Conservation (phyloP, 352 stramenopile species). For the Aphanomyces euteiches region DNA sequence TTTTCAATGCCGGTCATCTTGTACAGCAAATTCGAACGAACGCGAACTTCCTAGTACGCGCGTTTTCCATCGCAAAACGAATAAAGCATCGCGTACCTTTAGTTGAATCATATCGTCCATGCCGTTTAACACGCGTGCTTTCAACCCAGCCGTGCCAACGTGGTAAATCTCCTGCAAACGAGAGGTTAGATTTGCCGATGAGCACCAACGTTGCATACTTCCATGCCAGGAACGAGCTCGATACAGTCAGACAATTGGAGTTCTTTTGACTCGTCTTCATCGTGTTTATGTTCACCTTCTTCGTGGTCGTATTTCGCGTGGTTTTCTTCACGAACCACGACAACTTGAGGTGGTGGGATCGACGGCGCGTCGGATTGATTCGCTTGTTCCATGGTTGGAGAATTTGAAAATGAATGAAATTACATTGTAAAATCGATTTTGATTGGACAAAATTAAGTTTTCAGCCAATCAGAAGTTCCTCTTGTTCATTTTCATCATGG, state of each 20-base stretch:
- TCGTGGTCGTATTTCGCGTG: conserved; percentile 22
- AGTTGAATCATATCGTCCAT: conserved; percentile 52
- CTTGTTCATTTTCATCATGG: conserved; percentile 10
- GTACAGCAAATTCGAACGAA: conserved; percentile 75
- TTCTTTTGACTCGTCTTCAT: conserved; percentile 34
- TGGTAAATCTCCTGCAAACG: conserved; percentile 68
- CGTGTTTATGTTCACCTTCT: conserved; percentile 33
- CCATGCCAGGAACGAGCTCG: conserved; percentile 48
- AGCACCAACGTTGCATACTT: conserved; percentile 34
- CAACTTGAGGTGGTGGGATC: not conserved
- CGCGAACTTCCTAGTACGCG: conserved; percentile 45
- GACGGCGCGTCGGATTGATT: not conserved
- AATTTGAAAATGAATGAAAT: too few species aligned
- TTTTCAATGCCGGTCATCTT: conserved; percentile 73
- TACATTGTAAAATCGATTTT: too few species aligned
- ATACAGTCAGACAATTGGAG: conserved; percentile 69
- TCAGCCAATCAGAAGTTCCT: conserved; percentile 3
- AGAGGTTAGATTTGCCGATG: not conserved
- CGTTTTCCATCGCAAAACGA: not conserved
- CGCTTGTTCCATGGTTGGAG: not conserved
- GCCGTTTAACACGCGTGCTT: conserved; percentile 61
- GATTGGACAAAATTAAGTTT: not conserved
- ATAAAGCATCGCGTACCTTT: conserved; percentile 34
- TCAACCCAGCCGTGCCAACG: conserved; percentile 74
- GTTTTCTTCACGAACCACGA: conserved; percentile 10